These are phyloP conservation scores for Apostasia shenzhenica DNA, from an alignment of 106 monocot genomes.

Conservation along the genomic window DNA sequence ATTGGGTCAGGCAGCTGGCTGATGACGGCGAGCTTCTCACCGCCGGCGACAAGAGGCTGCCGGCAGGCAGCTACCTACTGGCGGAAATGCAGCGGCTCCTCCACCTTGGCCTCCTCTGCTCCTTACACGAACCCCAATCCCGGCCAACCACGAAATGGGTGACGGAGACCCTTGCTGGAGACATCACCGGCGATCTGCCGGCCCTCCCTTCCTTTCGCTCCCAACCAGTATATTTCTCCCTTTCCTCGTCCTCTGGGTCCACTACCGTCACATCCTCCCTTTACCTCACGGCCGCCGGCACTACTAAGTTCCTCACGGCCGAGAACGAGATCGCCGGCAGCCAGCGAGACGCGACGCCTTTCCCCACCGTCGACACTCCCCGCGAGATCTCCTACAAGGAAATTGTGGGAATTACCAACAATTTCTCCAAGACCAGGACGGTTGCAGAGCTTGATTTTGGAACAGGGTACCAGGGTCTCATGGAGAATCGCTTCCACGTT, in stretches of 20 bases:
- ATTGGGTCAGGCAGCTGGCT: slow-evolving; percentile 72
- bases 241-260: slow-evolving; percentile 38
- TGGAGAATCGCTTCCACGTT: slow-evolving; percentile 48
- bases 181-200: slow-evolving; percentile 41
- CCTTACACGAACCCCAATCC: slow-evolving; percentile 49
- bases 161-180: slow-evolving; percentile 37
- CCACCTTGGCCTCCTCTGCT: slow-evolving; percentile 77
- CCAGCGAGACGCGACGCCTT: not conserved
- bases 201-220: slow-evolving; percentile 59
- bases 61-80: slow-evolving; percentile 37
- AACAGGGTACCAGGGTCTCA: slow-evolving; percentile 64
- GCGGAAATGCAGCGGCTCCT: slow-evolving; percentile 46
- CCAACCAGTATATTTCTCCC: slow-evolving; percentile 52
- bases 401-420: slow-evolving; percentile 60
- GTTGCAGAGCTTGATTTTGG: slow-evolving; percentile 93
- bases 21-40: slow-evolving; percentile 42
- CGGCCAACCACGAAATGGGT: slow-evolving; percentile 94
- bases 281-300: slow-evolving; percentile 36
- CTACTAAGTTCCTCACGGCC: slow-evolving; percentile 39
- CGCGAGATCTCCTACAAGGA: slow-evolving; percentile 73
- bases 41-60: slow-evolving; percentile 44
- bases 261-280: slow-evolving; percentile 8
- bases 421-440: slow-evolving; percentile 64
- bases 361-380: slow-evolving; percentile 55
- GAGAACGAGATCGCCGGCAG: slow-evolving; percentile 18